Base-by-base conservation (phyloP, 345 rosid species). In the Turnera subulata region DNA sequence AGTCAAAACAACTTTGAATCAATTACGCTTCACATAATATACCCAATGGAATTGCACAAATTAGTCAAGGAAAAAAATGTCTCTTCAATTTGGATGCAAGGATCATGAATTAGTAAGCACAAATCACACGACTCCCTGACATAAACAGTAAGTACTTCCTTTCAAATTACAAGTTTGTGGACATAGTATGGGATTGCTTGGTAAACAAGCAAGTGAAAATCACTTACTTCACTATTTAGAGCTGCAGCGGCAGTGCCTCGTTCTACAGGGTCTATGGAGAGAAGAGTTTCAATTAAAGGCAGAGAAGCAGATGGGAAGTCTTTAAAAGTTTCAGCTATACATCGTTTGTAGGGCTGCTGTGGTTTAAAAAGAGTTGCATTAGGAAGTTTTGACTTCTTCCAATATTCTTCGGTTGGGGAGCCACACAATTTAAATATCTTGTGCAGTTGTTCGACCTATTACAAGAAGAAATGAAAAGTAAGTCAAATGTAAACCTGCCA, bases 381-480 rank as follows among this genome's bases (percentile, higher is more conserved):
- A 19, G 93, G 91, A 69, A 87, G 77, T 65, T 82, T 90, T 38
- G 78, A 74, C 69, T 83, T 91, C 78, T 79, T 85, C 96, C 96
- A 88, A 61, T 91, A 91, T 33, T 74, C 86, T 66, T 91, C 96
- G 1, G 93, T 76, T 35, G 97, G 97, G 16, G 93, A 87, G 48
- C 96, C 97, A 66, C 97, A 91, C 65, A 87, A 74, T 65, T 87
- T 91, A 47, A 83, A 91, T 71, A 91, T 83, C 87, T 83, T 87
- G 71, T 87, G 93, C 51, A 91, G 83, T 69, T 91, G 97, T 74
- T 91, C 97, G 0, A 87, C 97, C 97, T 87, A 70, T 46, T 20
- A 73, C 39, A 52, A 50, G 63, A 66, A 52, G 50, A 61, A 51
- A 26, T 43, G 23, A 21, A 49, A 39, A 39, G 48, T 18, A 43